A percentile compares a stretch with the other conserved stretches of the same genome.
Conservation (phyloP, 1,284 basidiomycete genomes). For the Rhizoctonia solani region DNA sequence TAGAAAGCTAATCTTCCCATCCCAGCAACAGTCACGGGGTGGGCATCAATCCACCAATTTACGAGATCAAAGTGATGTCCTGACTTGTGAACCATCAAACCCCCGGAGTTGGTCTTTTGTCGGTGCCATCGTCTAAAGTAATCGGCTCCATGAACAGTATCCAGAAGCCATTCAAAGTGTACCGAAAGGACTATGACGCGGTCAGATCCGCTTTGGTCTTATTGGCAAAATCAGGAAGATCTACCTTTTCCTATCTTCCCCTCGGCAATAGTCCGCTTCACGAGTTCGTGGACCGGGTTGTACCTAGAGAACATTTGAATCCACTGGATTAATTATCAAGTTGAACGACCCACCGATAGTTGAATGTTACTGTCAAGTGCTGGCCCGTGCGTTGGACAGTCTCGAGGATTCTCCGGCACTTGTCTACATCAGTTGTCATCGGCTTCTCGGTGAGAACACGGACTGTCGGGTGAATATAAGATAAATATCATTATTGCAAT, state of each 20-base stretch:
- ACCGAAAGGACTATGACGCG: conserved; percentile 52
- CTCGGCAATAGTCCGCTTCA: conserved; percentile 55
- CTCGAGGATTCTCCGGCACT: conserved; percentile 54
- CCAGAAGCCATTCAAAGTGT: conserved; percentile 61
- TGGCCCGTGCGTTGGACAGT: conserved; percentile 52
- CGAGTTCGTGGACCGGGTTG: conserved; percentile 60
- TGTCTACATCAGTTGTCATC: conserved; percentile 58
- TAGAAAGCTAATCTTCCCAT: conserved; percentile 58
- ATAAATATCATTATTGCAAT: background rate
- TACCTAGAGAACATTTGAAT: conserved; percentile 48
- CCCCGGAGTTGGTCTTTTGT: conserved; percentile 56
- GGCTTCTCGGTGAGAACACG: conserved; percentile 59
- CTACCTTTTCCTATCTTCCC: conserved; percentile 55
- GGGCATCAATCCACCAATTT: conserved; percentile 61
- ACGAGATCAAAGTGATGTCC: conserved; percentile 59
- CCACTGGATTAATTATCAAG: background rate
- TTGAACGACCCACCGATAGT: conserved; percentile 47
- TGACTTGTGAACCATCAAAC: conserved; percentile 59
- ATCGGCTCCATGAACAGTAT: conserved; percentile 59
- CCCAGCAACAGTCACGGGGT: conserved; percentile 56
- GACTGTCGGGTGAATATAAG: conserved; percentile 43
- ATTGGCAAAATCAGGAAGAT: background rate
- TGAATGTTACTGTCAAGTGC: conserved; percentile 54
- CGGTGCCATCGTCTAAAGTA: conserved; percentile 60
- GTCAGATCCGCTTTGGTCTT: background rate